Evolutionary conservation across 2,329 filamentous ascomycete species (phyloP), one percentile per base, ranked within the genome.

Genomic region (Ophiostoma pallidulum): DNA sequence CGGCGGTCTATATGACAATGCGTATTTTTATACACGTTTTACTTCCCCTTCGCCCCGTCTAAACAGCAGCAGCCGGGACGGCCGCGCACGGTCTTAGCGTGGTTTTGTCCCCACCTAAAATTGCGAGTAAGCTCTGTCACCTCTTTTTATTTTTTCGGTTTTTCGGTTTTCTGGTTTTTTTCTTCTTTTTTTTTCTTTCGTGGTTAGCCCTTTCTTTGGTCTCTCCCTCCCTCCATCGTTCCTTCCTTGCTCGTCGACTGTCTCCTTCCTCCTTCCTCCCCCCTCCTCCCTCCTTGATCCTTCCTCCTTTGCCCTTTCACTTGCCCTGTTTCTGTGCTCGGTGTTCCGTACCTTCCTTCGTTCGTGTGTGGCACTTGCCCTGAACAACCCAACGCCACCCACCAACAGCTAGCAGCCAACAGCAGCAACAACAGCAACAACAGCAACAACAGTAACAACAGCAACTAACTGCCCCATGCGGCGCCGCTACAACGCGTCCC

Each of bases 1-100:
- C 51, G 54, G 40, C 49, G 52, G 53, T 58, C 56, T 58, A 59
- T 59, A 59, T 58, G 56, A 57, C 51, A 54, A 49, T 53, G 50
- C 52, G 54, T 59, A 59, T 59, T 59, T 60, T 59, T 60, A 59
- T 59, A 60, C 56, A 58, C 58, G 53, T 51, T 55, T 52, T 51
- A 45, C 45, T 53, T 40, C 43, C 22, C 41, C 42, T 36, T 33
- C n/a, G 12, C 19, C 24, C 35, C 22, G 26, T 41, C 26, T 14
- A 22, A 16, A 22, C 19, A 46, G 29, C 44, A 49, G 35, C 31
- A 47, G 36, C 49, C 45, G 49, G 44, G 43, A 48, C 41, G 51
- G 47, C 48, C 51, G 50, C 53, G 48, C 51, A 55, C 48, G 51
- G 50, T 39, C 48, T 47, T 54, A 47, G 48, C 50, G 49, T 32